Conservation (phyloP, 768 basidiomycete species). For the Fistulinella prunicolor region DNA sequence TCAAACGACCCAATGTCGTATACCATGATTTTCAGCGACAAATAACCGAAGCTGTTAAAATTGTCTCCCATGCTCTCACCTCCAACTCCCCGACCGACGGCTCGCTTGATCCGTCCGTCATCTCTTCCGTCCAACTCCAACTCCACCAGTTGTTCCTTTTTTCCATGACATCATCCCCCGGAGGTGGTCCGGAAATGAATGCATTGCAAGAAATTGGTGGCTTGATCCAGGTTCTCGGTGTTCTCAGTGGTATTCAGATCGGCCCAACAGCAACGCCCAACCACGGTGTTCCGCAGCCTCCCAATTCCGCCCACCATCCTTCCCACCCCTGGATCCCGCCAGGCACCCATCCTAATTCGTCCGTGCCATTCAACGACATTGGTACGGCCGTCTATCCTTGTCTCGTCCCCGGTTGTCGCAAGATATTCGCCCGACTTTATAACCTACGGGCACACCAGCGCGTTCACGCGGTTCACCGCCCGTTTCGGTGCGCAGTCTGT, state of each 20-base stretch:
- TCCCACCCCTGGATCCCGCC: constrained; percentile 31
- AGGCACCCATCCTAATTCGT: constrained; percentile 17
- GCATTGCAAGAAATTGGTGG: constrained; percentile 72
- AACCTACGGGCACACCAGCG: constrained; percentile 70
- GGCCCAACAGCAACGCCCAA: constrained; percentile 35
- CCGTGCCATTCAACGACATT: constrained; percentile 45
- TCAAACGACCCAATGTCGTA: constrained; percentile 47
- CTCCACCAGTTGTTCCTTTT: constrained; percentile 80
- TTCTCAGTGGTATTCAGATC: constrained; percentile 76
- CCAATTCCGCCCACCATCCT: constrained; percentile 35
- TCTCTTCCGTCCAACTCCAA: constrained; percentile 68
- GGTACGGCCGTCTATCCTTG: constrained; percentile 82
- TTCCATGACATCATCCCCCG: constrained; percentile 64
- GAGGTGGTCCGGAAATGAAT: constrained; percentile 50
- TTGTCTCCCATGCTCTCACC: constrained; percentile 50
- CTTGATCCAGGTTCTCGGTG: constrained; percentile 80
- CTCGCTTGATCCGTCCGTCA: constrained; percentile 52
- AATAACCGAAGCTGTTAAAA: constrained; percentile 57
- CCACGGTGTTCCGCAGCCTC: constrained; percentile 24
- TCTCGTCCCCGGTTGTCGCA: constrained; percentile 58
- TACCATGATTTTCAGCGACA: constrained; percentile 52
- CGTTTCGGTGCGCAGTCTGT: constrained; percentile 60
- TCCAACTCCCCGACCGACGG: constrained; percentile 36
- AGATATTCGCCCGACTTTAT: constrained; percentile 68
- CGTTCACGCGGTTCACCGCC: constrained; percentile 60